These are phyloP conservation scores for Aspergillus sparsus DNA, from an alignment of 495 filamentous ascomycete genomes.

Conservation along the genomic window DNA sequence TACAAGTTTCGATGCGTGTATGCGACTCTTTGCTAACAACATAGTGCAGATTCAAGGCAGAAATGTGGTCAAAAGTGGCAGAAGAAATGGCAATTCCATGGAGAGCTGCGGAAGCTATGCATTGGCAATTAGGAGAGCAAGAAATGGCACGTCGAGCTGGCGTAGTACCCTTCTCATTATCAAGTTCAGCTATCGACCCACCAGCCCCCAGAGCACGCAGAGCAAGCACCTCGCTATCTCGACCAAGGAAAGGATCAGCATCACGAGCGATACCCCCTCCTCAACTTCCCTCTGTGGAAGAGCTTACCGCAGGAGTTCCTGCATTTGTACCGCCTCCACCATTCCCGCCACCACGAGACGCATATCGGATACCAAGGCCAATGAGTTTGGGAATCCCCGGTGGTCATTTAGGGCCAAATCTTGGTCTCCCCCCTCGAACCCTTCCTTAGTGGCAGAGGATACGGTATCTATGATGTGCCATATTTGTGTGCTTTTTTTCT, in stretches of 20 bases:
- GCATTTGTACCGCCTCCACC: slow-evolving; percentile 45
- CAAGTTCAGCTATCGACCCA: slow-evolving; percentile 59
- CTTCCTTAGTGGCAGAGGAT: slow-evolving; percentile 34
- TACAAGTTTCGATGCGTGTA: no score
- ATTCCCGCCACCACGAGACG: slow-evolving; percentile 39
- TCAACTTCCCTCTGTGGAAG: slow-evolving; percentile 48
- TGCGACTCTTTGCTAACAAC: slow-evolving; percentile 12
- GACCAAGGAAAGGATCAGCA: slow-evolving; percentile 45
- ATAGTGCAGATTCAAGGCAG: slow-evolving; percentile 77
- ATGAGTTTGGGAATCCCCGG: slow-evolving; percentile 36
- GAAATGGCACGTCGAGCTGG: slow-evolving; percentile 93
- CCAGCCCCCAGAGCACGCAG: slow-evolving; percentile 47
- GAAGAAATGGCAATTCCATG: slow-evolving; percentile 96
- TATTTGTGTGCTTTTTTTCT: slow-evolving; percentile 15
- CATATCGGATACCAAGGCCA: slow-evolving; percentile 41
- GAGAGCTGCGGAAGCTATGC: slow-evolving; percentile 95
- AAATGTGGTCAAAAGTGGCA: slow-evolving; percentile 94
- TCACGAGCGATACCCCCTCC: slow-evolving; percentile 39
- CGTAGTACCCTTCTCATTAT: slow-evolving; percentile 74
- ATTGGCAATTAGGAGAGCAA: slow-evolving; percentile 91
- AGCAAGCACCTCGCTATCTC: slow-evolving; percentile 47
- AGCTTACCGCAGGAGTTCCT: slow-evolving; percentile 49
- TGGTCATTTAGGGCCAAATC: slow-evolving; percentile 35
- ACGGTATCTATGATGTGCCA: slow-evolving; percentile 28
- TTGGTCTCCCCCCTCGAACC: slow-evolving; percentile 44